phyloP scores from a whole-genome alignment of 306 rosid genomes.

The Ochetophila trinervis region DNA sequence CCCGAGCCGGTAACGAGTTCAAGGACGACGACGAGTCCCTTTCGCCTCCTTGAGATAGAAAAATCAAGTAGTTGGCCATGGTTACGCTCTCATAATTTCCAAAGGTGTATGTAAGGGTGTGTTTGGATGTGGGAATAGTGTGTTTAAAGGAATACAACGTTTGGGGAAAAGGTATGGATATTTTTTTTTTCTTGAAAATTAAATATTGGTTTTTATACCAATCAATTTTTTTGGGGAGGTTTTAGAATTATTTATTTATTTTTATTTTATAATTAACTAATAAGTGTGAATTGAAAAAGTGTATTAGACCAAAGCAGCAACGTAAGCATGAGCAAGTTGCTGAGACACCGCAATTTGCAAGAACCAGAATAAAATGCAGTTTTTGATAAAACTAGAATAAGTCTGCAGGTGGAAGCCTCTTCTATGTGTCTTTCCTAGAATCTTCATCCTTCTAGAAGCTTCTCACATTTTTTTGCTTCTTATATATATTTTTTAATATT shows the following conservation, averaged over 20 bases:
- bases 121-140: neutral
- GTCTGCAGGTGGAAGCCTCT: too few relatives aligned
- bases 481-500: constrained; percentile 7
- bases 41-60: constrained; percentile 56
- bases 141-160: constrained; percentile 31
- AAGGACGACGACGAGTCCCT: constrained; percentile 3
- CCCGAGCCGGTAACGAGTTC: constrained; percentile 33
- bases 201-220: neutral
- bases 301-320: neutral
- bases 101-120: neutral
- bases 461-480: neutral
- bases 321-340: constrained; percentile 52
- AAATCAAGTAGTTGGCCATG: constrained; percentile 90
- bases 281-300: neutral
- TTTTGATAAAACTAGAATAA: too few relatives aligned
- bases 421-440: neutral
- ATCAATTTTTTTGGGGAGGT: too few relatives aligned
- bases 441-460: constrained; percentile 38
- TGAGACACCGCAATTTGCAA: constrained; percentile 21
- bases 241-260: too few relatives aligned
- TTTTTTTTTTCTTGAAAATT: neutral
- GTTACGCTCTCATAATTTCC: constrained; percentile 43
- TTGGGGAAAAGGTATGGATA: constrained; percentile 12
- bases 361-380: constrained; percentile 10
- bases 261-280: too few relatives aligned